Evolutionary conservation across 495 filamentous ascomycete genomes (phyloP).

Genomic region (Podospora sp.): DNA sequence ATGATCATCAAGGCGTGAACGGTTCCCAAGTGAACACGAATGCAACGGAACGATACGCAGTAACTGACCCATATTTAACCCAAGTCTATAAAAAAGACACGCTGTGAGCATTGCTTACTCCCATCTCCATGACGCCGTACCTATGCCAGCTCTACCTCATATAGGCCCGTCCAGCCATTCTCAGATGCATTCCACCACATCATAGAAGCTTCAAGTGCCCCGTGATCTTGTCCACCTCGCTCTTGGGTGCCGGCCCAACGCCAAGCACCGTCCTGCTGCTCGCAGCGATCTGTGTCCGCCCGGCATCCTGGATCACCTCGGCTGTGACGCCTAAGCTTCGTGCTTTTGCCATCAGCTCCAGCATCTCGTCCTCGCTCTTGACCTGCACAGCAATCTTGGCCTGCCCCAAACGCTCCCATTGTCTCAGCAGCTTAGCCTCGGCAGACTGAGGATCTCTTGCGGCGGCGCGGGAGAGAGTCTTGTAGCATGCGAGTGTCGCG

Average conservation of each 20-base stretch:
- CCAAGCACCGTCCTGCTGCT: conserved; percentile 91
- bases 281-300: conserved; percentile 92
- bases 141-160: background rate
- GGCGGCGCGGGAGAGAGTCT: conserved; percentile 64
- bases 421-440: conserved; percentile 65
- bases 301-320: conserved; percentile 90
- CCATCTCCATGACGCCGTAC: background rate
- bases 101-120: background rate
- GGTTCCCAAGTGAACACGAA: no score
- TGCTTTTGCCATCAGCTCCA: conserved; percentile 74
- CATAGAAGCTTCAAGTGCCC: conserved; percentile 85
- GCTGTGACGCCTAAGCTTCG: conserved; percentile 83
- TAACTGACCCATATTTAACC: no score
- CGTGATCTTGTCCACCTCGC: conserved; percentile 82
- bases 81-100: no score
- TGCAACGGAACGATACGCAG: no score
- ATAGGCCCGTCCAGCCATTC: background rate
- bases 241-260: conserved; percentile 84
- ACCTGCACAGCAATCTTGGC: conserved; percentile 89
- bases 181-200: background rate
- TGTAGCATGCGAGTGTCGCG: conserved; percentile 96
- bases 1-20: no score
- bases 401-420: conserved; percentile 85
- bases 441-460: conserved; percentile 49
- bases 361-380: conserved; percentile 81